Percentiles rank a stretch among this genome's conserved stretches.
These are phyloP conservation scores for Candida nanaspora DNA, from an alignment of 805 yeast species.

Conservation along the genomic window DNA sequence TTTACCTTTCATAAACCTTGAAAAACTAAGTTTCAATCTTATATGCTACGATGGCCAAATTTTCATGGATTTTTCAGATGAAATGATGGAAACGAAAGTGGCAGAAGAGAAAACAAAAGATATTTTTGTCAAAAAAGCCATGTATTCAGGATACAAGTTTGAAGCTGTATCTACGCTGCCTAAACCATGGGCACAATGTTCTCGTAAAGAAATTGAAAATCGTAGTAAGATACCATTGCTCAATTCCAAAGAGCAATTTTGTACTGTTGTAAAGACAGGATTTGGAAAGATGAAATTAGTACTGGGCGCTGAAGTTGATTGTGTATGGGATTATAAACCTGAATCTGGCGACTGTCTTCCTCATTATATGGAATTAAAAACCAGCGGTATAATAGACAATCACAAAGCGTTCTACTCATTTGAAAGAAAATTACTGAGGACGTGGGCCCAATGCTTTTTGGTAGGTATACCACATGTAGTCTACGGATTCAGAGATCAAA, in stretches of 20 bases:
- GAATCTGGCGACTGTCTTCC: conserved; percentile 37
- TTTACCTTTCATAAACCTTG: conserved; percentile 52
- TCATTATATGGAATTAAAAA: conserved; percentile 84
- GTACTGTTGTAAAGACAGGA: conserved; percentile 78
- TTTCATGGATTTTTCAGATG: conserved; percentile 40
- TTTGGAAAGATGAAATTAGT: conserved; percentile 64
- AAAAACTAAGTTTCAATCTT: conserved; percentile 54
- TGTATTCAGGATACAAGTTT: conserved; percentile 77
- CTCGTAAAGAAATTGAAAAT: conserved; percentile 61
- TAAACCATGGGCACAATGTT: conserved; percentile 64
- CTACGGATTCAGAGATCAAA: conserved; percentile 82
- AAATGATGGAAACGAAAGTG: conserved; percentile 26
- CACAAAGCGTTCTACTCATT: conserved; percentile 55
- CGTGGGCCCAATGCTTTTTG: conserved; percentile 94
- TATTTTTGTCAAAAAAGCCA: conserved; percentile 31
- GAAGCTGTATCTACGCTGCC: conserved; percentile 71
- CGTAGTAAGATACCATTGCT: conserved; percentile 49
- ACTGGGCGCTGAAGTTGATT: conserved; percentile 88
- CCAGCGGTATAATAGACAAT: conserved; percentile 48
- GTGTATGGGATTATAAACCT: conserved; percentile 78
- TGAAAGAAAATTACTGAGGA: conserved; percentile 66
- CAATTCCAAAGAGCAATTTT: conserved; percentile 68
- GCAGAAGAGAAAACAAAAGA: conserved; percentile 22
- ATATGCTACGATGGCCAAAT: conserved; percentile 70
- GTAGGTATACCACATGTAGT: conserved; percentile 76